Conservation (phyloP, 164 flowering plant species). For the Echeveria elegans region DNA sequence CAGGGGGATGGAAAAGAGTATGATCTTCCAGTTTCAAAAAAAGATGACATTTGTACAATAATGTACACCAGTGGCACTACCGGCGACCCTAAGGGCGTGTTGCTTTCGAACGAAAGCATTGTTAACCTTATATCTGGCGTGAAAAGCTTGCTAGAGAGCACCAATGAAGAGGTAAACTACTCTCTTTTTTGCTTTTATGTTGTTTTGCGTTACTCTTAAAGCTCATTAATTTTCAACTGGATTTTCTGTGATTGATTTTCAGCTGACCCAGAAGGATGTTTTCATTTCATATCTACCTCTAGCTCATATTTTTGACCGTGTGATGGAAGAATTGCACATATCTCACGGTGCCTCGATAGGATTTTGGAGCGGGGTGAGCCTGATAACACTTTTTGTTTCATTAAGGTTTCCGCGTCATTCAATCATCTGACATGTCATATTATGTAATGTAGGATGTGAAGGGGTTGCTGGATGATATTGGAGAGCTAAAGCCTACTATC, state of each 20-base stretch:
- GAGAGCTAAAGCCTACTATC: slow-evolving; percentile 79
- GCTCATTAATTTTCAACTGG: neutral
- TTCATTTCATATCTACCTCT: slow-evolving; percentile 88
- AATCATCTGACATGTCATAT: neutral
- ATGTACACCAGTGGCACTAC: slow-evolving; percentile 99
- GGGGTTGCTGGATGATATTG: slow-evolving; percentile 73
- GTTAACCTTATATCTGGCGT: slow-evolving; percentile 68
- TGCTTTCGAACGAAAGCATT: slow-evolving; percentile 74
- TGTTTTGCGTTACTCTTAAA: neutral
- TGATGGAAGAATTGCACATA: slow-evolving; percentile 74
- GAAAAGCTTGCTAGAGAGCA: slow-evolving; percentile 37
- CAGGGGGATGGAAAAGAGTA: slow-evolving; percentile 60
- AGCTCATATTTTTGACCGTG: slow-evolving; percentile 95
- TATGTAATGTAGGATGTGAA: slow-evolving; percentile 67
- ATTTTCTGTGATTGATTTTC: slow-evolving; percentile 12
- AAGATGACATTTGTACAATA: slow-evolving; percentile 81
- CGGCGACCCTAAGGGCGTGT: slow-evolving; percentile 94
- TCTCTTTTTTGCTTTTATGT: neutral
- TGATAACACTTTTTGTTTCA: slow-evolving; percentile 34
- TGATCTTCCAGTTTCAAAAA: slow-evolving; percentile 58
- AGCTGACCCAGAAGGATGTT: slow-evolving; percentile 64
- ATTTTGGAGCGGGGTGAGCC: slow-evolving; percentile 96
- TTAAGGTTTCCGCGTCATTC: slow-evolving; percentile 14
- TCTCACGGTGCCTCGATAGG: slow-evolving; percentile 81
- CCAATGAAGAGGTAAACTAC: slow-evolving; percentile 54